These are phyloP conservation scores for Colletotrichum noveboracense DNA, from an alignment of 2,329 filamentous ascomycete species.

Conservation along the genomic window DNA sequence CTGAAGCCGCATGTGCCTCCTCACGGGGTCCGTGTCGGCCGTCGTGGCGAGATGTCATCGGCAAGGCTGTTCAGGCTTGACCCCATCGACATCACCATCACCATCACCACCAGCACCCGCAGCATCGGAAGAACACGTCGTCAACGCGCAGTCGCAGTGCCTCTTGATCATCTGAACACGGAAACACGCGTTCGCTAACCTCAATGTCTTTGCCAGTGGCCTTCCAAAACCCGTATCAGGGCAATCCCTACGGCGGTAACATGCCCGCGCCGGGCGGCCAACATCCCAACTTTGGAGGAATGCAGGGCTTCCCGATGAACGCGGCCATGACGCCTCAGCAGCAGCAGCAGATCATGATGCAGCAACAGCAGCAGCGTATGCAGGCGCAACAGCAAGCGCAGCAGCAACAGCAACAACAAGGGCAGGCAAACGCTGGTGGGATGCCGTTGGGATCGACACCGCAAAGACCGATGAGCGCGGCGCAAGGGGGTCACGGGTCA, in stretches of 20 bases:
- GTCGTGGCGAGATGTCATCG: not conserved
- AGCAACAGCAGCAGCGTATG: constrained; percentile 35
- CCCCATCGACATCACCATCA: not conserved
- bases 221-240: constrained; percentile 64
- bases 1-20: not conserved
- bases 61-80: not conserved
- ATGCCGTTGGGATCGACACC: constrained; percentile 31
- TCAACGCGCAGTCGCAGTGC: not conserved
- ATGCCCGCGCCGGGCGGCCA: constrained; percentile 55
- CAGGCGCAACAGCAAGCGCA: constrained; percentile 36
- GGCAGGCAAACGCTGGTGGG: constrained; percentile 26
- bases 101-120: not conserved
- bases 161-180: constrained; percentile 19
- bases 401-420: constrained; percentile 39
- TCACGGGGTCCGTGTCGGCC: not conserved
- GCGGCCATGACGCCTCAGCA: constrained; percentile 50
- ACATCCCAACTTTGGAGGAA: constrained; percentile 54
- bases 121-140: not conserved
- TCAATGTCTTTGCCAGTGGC: constrained; percentile 48
- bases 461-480: constrained; percentile 32
- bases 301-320: constrained; percentile 61
- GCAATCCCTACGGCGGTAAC: constrained; percentile 60
- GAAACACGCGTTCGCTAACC: constrained; percentile 32
- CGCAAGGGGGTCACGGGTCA: constrained; percentile 32
- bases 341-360: constrained; percentile 29